A percentile compares a stretch with the other conserved stretches of the same genome.
These are phyloP conservation scores for Penicillium paneum DNA, from an alignment of 2,329 filamentous ascomycete genomes.

Conservation along the genomic window DNA sequence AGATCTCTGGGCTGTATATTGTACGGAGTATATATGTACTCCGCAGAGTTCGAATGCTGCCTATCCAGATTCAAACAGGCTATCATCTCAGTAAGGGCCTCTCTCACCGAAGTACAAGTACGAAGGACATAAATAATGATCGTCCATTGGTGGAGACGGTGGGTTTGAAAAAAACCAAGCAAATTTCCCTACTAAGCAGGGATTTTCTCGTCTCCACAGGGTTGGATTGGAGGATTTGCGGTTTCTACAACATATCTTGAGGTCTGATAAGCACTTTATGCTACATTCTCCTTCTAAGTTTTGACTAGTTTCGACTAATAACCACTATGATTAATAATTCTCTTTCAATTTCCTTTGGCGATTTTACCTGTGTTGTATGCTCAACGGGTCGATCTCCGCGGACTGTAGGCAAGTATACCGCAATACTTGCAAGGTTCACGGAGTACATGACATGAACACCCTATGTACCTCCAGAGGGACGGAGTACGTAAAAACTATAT, in stretches of 20 bases:
- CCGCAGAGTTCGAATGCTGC: not conserved
- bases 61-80: not conserved
- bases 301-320: not conserved
- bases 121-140: not conserved
- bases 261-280: not conserved
- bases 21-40: not conserved
- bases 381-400: not conserved
- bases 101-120: not conserved
- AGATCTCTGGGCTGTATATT: not conserved
- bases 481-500: not conserved
- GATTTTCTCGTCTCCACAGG: not conserved
- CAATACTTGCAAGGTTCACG: not conserved
- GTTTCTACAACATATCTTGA: not conserved
- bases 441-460: not conserved
- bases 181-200: not conserved
- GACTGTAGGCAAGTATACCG: too few relatives aligned
- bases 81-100: not conserved
- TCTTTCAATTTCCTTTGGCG: too few relatives aligned
- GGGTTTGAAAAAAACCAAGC: not conserved
- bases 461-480: not conserved
- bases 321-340: too few relatives aligned
- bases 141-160: not conserved
- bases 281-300: not conserved
- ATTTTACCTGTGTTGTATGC: not conserved
- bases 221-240: not conserved